Evolutionary conservation across 352 stramenopile genomes (phyloP), one percentile per base, ranked within the genome.

Genomic region (Pythium pectinolyticum): DNA sequence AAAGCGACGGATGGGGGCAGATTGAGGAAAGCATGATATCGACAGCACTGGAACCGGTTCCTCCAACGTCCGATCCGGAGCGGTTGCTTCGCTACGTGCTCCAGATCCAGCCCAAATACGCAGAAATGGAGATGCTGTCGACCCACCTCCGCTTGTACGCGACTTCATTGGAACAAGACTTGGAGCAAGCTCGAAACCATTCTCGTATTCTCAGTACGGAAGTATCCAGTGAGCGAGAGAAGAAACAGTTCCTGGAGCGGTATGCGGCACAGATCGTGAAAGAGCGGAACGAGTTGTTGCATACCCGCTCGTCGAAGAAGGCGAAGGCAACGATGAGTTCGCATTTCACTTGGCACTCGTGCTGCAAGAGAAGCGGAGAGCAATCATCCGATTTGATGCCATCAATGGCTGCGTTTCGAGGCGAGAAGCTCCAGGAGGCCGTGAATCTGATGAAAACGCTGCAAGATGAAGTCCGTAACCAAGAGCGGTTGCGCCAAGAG

Each of bases 201-300:
- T 73, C 84, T 25, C 70, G 71, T 2, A 70, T 90, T 27, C 59
- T 91, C 37, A 78, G 67, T 17, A 71, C 80, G 1, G 82, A 92
- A 53, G 68, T 76, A 2, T 62, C 61, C 0, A 46, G 64, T 15
- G 86, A 92, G 59, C 63, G 83, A 11, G 86, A 94, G 55, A 91
- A 91, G 67, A 90, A 88, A 30, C 71, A 85, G 31, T 94, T 92
- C 57, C 55, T 94, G 1, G 86, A 94, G 60, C 70, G 81, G 25
- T 94, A 94, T 48, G 86, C 86, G 9, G 80, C 78, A 3, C 83
- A 94, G 55, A 69, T 94, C n/a, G 82, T 94, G 5, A 92, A 94
- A 59, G 86, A 94, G 63, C 78, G 86, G 39, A 94, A 94, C 60
- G 83, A 92, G 19, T 48, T 92, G 43, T 65, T 94, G 31, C 86